Base-by-base conservation (phyloP, 768 basidiomycete genomes). In the Coprinopsis marcescibilis region DNA sequence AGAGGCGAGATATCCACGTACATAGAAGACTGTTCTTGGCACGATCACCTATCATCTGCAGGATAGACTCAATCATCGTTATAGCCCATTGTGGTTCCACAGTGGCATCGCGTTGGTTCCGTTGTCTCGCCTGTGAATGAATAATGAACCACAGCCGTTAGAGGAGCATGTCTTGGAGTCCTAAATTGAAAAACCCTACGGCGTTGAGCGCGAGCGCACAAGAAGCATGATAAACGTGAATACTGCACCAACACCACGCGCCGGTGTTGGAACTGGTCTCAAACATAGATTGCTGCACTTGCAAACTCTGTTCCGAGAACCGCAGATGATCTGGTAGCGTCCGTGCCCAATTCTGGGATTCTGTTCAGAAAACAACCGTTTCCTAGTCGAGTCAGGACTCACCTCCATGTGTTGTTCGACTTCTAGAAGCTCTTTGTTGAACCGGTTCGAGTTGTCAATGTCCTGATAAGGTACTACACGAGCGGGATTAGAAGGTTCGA, bases 231-330 rank as follows among this genome's bases (percentile, higher is more conserved):
- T 83, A 68, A 36, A 79, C 70, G 60, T 91, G 87, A 71, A 88
- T 83, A 58, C 72, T 72, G 53, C 78, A 85, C 65, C 78, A 91
- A 55, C 82, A 85, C 89, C 88, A 90, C 8, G 85, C 84, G 37
- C 87, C 84, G 23, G 75, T 75, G 55, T 86, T 88, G 13, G 83
- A 83, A 55, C 77, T 78, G 17, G 87, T 89, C 57, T 87, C 86
- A 54, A 89, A 84, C 78, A 87, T 85, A 14, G 79, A 75, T 52
- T 80, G 67, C 54, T 90, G 85, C 15, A 81, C 76, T 52, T 72
- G 69, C 15, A 89, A 62, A 58, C 75, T 88, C 55, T 84, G 76
- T 37, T 84, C 79, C 19, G 76, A 81, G 57, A 85, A 89, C 6
- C 73, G 76, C 36, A 91, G 76, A 56, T 82, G 75, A 33, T 81